Base-by-base conservation (phyloP, 2,329 filamentous ascomycete genomes). In the Xylaria sp. region DNA sequence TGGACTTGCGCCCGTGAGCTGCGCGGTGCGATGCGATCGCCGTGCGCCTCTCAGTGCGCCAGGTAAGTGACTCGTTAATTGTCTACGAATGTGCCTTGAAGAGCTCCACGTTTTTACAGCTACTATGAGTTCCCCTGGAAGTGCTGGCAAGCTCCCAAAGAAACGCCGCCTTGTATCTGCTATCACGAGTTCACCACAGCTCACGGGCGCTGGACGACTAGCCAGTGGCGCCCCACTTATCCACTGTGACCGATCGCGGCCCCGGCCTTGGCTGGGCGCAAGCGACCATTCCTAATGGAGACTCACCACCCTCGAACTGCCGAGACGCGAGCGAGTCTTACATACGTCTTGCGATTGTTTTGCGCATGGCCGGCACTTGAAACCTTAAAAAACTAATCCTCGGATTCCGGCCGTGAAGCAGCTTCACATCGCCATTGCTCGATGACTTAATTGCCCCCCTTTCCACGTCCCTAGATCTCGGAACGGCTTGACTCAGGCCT, bases 151-250 rank as follows among this genome's bases (percentile, higher is more conserved):
- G 7, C 51, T 30, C 11, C 13, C 6, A 51, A 59, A 9, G 1
- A 4, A 54, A 16, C 9, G 4, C 2, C 5, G 19, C 48, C 2
- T 62, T 62, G 62, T 54, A 69, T 46, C 61, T 46, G 13, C 13
- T 69, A 69, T 9, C 68, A 67, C 64, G 64, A 60, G 67, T 66
- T 69, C 67, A 69, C 66, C 13, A 58, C 19, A 2, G 23, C 4
- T 58, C 65, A 66, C 60, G 39, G 16, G 46, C 30, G 54, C 35
- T 30, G 11, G 58, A 63, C 58, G n/a, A 48, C 52, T 34, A 30
- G 23, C 61, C 23, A 30, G 11, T 42, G 51, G 16, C 30, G 23
- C 46, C 56, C 51, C 60, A 37, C 49, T 51, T 51, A 51, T 49
- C 11, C 4, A 7, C 6, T 54, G 49, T 39, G 49, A 49, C 39